Percentiles rank a stretch among this genome's conserved stretches.
Conservation (phyloP, 1,139 yeast species). For the Blastobotrys proliferans region DNA sequence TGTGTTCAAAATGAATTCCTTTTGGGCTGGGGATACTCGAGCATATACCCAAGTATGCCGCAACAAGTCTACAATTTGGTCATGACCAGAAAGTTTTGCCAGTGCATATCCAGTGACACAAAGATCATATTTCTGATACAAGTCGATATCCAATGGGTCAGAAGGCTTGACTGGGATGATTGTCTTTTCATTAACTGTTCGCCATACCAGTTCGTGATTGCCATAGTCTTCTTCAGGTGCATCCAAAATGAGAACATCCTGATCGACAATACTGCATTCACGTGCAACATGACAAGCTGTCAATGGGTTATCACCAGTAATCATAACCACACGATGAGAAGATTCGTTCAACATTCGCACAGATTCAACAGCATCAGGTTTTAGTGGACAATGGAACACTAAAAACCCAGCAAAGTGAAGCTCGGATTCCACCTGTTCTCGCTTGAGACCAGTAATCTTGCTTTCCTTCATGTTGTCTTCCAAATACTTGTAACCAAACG, state of each 20-base stretch:
- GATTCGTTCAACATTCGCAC: constrained; percentile 91
- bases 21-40: constrained; percentile 94
- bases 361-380: constrained; percentile 86
- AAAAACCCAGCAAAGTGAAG: constrained; percentile 86
- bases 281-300: constrained; percentile 98
- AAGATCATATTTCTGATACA: constrained; percentile 70
- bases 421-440: constrained; percentile 72
- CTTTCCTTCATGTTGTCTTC: constrained; percentile 48
- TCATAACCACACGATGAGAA: constrained; percentile 89
- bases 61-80: constrained; percentile 65
- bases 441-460: constrained; percentile 53
- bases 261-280: constrained; percentile 82
- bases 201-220: constrained; percentile 70
- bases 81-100: constrained; percentile 48
- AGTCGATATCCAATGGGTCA: constrained; percentile 51
- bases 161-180: constrained; percentile 64
- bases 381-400: constrained; percentile 96
- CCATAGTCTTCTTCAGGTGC: constrained; percentile 59
- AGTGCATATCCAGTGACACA: constrained; percentile 95
- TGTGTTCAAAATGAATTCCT: constrained; percentile 81
- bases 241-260: constrained; percentile 82
- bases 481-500: constrained; percentile 78
- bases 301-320: constrained; percentile 97
- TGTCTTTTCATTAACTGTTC: constrained; percentile 74
- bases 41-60: constrained; percentile 96